Conservation (phyloP, 2,329 filamentous ascomycete species). For the Clathrospora elynae region DNA sequence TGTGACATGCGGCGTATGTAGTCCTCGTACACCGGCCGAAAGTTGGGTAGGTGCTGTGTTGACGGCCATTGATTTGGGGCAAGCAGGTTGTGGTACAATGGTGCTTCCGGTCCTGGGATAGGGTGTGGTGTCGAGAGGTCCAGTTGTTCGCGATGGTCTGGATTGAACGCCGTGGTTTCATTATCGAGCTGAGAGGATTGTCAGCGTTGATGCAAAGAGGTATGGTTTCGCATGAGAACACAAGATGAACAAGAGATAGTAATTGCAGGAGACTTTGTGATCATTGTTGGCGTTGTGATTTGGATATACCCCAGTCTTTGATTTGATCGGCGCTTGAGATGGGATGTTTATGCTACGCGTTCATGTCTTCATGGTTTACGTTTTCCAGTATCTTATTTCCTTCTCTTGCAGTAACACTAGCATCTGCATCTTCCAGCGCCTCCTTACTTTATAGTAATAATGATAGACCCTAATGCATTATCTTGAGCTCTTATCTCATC, state of each 20-base stretch:
- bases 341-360: too few relatives aligned
- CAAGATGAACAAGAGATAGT: slow-evolving; percentile 3
- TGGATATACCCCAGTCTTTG: too few relatives aligned
- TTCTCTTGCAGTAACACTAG: slow-evolving; percentile 5
- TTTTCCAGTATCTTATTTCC: not conserved
- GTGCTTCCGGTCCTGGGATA: slow-evolving; percentile 64
- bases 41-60: slow-evolving; percentile 64
- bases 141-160: slow-evolving; percentile 84
- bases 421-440: slow-evolving; percentile 1
- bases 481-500: too few relatives aligned
- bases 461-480: not conserved
- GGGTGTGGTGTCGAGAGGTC: slow-evolving; percentile 82
- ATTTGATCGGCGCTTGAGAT: too few relatives aligned
- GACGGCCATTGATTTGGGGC: slow-evolving; percentile 82
- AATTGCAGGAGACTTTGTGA: too few relatives aligned
- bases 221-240: too few relatives aligned
- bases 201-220: too few relatives aligned
- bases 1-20: slow-evolving; percentile 78
- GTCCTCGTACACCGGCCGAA: slow-evolving; percentile 70
- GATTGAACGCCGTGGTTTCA: slow-evolving; percentile 71
- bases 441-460: not conserved
- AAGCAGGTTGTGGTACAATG: slow-evolving; percentile 74
- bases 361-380: too few relatives aligned
- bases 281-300: too few relatives aligned
- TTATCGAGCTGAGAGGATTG: slow-evolving; percentile 53